Base-by-base conservation (phyloP, 352 stramenopile genomes). In the Globisporangium barbulae region DNA sequence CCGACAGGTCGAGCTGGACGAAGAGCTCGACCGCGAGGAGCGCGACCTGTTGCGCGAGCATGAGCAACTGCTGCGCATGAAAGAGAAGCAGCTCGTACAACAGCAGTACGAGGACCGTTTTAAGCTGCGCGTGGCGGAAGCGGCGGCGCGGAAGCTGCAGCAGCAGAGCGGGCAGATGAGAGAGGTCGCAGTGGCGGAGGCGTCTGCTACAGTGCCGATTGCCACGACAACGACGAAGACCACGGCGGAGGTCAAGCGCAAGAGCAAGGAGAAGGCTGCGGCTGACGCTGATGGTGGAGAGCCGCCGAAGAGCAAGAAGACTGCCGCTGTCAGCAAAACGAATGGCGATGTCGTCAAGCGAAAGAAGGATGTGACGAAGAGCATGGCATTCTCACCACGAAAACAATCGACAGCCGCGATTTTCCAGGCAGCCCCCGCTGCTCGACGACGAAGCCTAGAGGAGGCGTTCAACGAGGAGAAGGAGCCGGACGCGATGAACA, bases 11-110 rank as follows among this genome's bases (percentile, higher is more conserved):
- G 62, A 75, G 41, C 58, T 89, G 59, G 65, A 73, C 21, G 75
- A 87, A 19, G 63, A 79, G 10, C 77, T 88, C 54, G 79, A 91
- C 44, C 17, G 73, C 55, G 77, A 91, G 59, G 72, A 91, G 63
- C 52, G 62, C 25, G 70, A 70, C 37, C 68, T 78, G 37, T 28
- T 80, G 28, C 63, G 61, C 37, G 83, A 89, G 31, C 71, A 74
- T 33, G 72, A 79, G 48, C 60, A 70, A 12, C 41, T 79, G 25
- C 39, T 76, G 49, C 63, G 61, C 6, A 61, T 67, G 39, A 61
- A 65, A 19, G 54, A 71, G 54, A 63, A 59, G 49, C 45, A 70
- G 56, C 50, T 74, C 52, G 47, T 68, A 33, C 54, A 61, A 45
- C 47, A 71, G 61, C 54, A 65, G 47, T 67, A 61, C 35, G 59